Conservation (phyloP, 768 basidiomycete species). For the Rhizopogon vesiculosus region DNA sequence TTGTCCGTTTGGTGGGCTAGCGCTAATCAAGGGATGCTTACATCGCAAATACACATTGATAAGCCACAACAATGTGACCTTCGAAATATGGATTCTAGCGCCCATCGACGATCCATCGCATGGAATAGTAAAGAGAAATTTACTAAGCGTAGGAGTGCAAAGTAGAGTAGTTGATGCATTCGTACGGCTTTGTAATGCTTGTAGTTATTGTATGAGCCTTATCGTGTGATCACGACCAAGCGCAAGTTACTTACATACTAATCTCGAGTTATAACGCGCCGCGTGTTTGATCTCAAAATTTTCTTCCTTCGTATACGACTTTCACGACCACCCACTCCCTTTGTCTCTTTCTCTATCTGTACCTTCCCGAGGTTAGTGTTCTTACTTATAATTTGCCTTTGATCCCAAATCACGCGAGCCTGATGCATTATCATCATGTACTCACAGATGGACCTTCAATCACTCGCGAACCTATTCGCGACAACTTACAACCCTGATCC, state of each 20-base stretch:
- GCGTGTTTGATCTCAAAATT: constrained; percentile 5
- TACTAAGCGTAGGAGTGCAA: too few relatives aligned
- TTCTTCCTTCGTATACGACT: constrained; percentile 12
- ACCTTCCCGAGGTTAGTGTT: neutral
- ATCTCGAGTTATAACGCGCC: neutral
- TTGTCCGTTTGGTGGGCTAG: too few relatives aligned
- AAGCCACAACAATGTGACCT: too few relatives aligned
- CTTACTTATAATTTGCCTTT: neutral
- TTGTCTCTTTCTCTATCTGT: neutral
- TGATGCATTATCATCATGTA: neutral
- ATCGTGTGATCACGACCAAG: neutral
- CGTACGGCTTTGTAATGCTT: too few relatives aligned
- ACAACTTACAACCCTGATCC: constrained; percentile 81
- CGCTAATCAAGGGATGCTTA: too few relatives aligned
- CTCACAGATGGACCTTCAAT: constrained; percentile 63
- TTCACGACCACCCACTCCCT: constrained; percentile 5
- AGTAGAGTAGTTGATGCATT: neutral
- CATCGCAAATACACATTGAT: too few relatives aligned
- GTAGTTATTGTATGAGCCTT: neutral
- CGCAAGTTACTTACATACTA: too few relatives aligned
- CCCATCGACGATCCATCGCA: too few relatives aligned
- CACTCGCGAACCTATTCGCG: constrained; percentile 72
- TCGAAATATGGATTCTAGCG: too few relatives aligned
- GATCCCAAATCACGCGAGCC: neutral
- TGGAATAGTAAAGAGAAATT: too few relatives aligned